Conservation (phyloP, 257 asterid genomes). For the Solanum gracilifrons region DNA sequence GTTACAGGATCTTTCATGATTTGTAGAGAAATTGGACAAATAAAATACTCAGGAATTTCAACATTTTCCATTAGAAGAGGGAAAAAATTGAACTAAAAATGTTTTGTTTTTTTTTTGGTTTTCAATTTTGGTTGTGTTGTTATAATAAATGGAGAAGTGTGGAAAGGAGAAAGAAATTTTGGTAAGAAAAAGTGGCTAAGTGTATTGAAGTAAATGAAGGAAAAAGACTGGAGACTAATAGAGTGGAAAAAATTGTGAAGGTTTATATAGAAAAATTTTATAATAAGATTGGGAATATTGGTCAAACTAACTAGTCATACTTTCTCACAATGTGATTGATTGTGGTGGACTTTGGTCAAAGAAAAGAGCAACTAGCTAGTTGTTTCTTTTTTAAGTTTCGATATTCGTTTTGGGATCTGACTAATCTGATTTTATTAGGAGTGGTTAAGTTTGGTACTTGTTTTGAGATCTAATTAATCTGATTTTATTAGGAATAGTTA, state of each 20-base stretch:
- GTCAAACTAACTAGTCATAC: conserved; percentile 1
- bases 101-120: neutral
- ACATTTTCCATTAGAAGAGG: conserved; percentile 9
- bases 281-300: neutral
- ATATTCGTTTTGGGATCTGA: neutral
- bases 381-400: neutral
- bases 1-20: conserved; percentile 69
- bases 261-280: neutral
- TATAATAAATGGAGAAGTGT: neutral
- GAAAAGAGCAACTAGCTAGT: neutral
- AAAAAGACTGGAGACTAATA: neutral
- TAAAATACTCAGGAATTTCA: conserved; percentile 50
- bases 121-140: neutral
- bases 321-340: neutral
- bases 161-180: neutral
- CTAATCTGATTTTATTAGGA: accelerated
- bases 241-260: neutral
- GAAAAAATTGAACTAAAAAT: neutral
- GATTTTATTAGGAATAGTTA: neutral
- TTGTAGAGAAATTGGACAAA: conserved; percentile 57
- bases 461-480: neutral
- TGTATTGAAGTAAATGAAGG: conserved; percentile 1
- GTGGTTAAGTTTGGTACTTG: neutral
- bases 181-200: conserved; percentile 5
- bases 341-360: neutral